Base-by-base conservation (phyloP, 2,329 filamentous ascomycete genomes). In the Ophiosphaerella korrae region DNA sequence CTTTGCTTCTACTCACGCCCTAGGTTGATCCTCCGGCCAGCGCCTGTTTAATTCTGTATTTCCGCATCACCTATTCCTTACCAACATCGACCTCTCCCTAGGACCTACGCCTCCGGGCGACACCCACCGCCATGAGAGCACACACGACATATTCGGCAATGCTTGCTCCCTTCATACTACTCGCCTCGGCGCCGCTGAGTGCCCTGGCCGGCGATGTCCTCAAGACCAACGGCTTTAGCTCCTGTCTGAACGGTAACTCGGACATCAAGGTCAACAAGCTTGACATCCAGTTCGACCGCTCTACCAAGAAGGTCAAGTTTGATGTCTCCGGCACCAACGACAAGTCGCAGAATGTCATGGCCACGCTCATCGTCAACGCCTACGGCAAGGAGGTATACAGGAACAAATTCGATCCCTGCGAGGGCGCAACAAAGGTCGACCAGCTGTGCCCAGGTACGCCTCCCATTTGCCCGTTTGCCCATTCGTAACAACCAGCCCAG, bases 401-500 rank as follows among this genome's bases (percentile, higher is more conserved):
- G 34, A 89, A 90, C 52, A 78, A 77, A 3, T 96, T 97, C 75
- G 86, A 97, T 67, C 94, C 94, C 32, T 99, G 94, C 74, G 82
- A 86, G 14, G 62, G 76, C 2, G 75, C 69, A 33, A 92, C 86
- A 14, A 86, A 84, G 59, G 82, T 97, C 43, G 71, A 82, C 7
- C 78, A 90, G 64, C 80, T 99, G 41, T 99, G 94, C 75, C 94
- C 94, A 68, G 82, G 88, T 90, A 81, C 53, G 84, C 53, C 38
- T 3, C 16, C n/a, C 24, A 29, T 74, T 12, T 14, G 6, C 7
- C 24, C 2, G 16, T 11, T 12, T 14, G 6, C 7, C 24, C 2
- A 21, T 11, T 24, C 12, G 26, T 21, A 26, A 18, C 29, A 6
- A 11, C 6, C 14, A 42, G 7, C 7, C 13, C 9, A 1, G 36